These are phyloP conservation scores for Carpinus fangiana DNA, from an alignment of 306 rosid genomes.

Conservation along the genomic window DNA sequence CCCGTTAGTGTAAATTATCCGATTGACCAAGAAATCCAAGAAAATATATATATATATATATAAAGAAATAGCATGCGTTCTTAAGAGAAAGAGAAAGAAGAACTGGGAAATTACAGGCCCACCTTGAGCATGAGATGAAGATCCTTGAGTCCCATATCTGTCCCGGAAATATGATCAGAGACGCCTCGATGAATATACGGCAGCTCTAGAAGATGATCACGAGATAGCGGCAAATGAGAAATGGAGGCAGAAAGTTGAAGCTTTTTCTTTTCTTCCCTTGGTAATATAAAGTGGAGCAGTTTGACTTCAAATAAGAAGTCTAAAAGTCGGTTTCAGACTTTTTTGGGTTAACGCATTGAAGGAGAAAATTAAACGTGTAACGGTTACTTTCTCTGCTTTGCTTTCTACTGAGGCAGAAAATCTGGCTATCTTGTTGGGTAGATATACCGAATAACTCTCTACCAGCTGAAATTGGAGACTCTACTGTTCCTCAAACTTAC, in stretches of 20 bases:
- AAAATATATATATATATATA: neutral
- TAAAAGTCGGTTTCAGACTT: too few relatives aligned
- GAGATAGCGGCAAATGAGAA: neutral
- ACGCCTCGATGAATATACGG: slow-evolving; percentile 7
- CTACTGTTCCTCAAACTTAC: neutral
- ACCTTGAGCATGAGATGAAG: slow-evolving; percentile 48
- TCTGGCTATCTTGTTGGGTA: neutral
- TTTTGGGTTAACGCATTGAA: too few relatives aligned
- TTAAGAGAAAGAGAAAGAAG: neutral
- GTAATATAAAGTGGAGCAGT: neutral
- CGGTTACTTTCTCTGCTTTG: neutral
- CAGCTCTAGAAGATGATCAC: slow-evolving; percentile 14
- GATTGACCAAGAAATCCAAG: neutral
- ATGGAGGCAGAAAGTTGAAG: neutral
- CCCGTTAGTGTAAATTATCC: neutral
- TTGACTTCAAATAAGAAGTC: slow-evolving; percentile 5
- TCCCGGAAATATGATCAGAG: slow-evolving; percentile 15
- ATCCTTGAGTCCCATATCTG: slow-evolving; percentile 39
- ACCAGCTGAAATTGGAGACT: neutral
- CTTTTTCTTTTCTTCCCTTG: neutral
- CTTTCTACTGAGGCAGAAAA: neutral
- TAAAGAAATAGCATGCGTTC: too few relatives aligned
- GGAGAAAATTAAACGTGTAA: neutral
- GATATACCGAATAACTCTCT: neutral
- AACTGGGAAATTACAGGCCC: neutral